Base-by-base conservation (phyloP, 164 flowering plant species). In the Piper longum region DNA sequence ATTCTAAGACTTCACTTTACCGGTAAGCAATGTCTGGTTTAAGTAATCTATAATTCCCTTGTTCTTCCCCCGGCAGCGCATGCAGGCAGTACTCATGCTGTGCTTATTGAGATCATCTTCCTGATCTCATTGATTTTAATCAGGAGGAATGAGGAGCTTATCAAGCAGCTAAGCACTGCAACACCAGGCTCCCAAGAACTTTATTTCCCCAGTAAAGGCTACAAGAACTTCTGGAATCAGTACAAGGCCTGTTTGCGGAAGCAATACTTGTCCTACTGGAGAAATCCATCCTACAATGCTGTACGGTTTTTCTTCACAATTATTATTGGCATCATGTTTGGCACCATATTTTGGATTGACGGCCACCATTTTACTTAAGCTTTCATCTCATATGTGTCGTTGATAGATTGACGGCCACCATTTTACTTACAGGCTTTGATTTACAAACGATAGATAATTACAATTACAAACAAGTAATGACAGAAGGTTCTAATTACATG, bases 211-310 rank as follows among this genome's bases (percentile, higher is more conserved):
- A 76, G 87, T 0, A 68, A 81, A 65, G 83, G 77, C 67, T 77
- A 87, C 2, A 86, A 84, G 63, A 60, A 72, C 41, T 80, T 78
- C 57, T 5, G 67, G 11, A 75, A 76, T 43, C 89, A 86, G 59
- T 85, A 77, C 70, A 72, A 62, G 66, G 81, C 83, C 26, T 81
- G 86, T 52, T 80, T 84, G 48, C 82, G 89, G 89, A 84, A 84
- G 62, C 86, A 84, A 60, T 67, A 76, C 66, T 75, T 72, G 75
- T 82, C 89, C 14, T 84, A 82, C 44, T 84, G 89, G 89, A 76
- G 86, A 62, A 72, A 81, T 66, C 71, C 86, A 8, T 68, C 69
- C 65, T 84, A 79, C 60, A 84, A 82, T 70, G 80, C 77, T 16
- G 69, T 76, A 54, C 63, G 86, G 14, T 75, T 79, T 55, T 67